These are phyloP conservation scores for Kuraishia floccosa DNA, from an alignment of 805 yeast species.

Conservation along the genomic window DNA sequence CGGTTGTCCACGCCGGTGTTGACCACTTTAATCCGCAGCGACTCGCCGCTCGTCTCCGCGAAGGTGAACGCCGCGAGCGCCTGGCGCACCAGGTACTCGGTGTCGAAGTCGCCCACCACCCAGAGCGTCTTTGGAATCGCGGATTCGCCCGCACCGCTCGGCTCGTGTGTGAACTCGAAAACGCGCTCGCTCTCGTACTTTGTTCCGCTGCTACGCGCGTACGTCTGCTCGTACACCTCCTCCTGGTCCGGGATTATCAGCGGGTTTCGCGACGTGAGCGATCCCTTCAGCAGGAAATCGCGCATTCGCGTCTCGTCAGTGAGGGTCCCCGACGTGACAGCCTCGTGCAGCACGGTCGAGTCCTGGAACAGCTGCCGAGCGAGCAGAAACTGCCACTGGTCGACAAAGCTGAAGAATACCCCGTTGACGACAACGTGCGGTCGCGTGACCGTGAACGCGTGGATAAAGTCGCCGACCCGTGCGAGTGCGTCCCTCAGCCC, in stretches of 20 bases:
- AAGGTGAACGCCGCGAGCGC: not conserved
- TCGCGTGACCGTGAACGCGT: slow-evolving; percentile 25
- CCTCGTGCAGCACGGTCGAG: slow-evolving; percentile 19
- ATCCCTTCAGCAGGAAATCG: slow-evolving; percentile 28
- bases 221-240: slow-evolving; percentile 5
- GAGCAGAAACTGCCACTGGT: slow-evolving; percentile 43
- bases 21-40: not conserved
- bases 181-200: slow-evolving; percentile 17
- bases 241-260: slow-evolving; percentile 37
- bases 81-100: not conserved
- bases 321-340: slow-evolving; percentile 15
- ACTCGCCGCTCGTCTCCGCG: not conserved
- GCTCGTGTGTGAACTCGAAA: not conserved
- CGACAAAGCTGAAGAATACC: slow-evolving; percentile 37
- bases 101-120: slow-evolving; percentile 1
- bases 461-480: slow-evolving; percentile 9
- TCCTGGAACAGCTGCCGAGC: slow-evolving; percentile 47
- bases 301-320: slow-evolving; percentile 17
- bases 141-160: too few relatives aligned
- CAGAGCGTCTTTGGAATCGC: not conserved
- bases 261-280: slow-evolving; percentile 33
- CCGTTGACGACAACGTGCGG: slow-evolving; percentile 69
- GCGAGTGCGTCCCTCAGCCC: too few relatives aligned
- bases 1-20: not conserved
- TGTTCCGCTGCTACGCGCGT: too few relatives aligned